phyloP scores from a whole-genome alignment of 768 basidiomycete genomes.

The Trametes villosa region DNA sequence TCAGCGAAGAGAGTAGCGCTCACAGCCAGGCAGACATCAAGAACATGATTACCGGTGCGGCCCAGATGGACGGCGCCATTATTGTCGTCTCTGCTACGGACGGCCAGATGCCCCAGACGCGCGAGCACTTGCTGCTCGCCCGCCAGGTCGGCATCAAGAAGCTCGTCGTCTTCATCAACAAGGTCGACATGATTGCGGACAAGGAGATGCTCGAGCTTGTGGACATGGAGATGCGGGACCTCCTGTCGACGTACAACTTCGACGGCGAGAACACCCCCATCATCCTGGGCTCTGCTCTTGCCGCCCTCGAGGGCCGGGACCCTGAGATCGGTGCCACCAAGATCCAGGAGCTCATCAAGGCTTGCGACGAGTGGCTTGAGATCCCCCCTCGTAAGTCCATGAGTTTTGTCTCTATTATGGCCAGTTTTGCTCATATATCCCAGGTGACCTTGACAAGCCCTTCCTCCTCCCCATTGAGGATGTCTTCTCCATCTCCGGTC shows the following conservation, averaged over 20 bases:
- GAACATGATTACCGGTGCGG: constrained; percentile 99
- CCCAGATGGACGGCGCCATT: constrained; percentile 96
- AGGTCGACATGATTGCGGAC: constrained; percentile 95
- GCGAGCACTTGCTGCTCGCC: constrained; percentile 96
- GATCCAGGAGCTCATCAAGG: constrained; percentile 78
- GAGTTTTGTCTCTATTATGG: background rate
- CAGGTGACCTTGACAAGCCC: constrained; percentile 96
- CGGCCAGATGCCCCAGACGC: constrained; percentile 99
- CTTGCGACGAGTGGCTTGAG: constrained; percentile 95
- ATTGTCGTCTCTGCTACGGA: constrained; percentile 98
- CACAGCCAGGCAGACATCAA: constrained; percentile 69
- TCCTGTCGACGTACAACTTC: constrained; percentile 89
- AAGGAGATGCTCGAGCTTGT: constrained; percentile 99
- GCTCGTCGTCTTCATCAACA: constrained; percentile 99
- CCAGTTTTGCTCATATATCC: background rate
- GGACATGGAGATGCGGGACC: constrained; percentile 99
- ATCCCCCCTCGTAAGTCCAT: constrained; percentile 77
- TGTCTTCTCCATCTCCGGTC: constrained; percentile 96
- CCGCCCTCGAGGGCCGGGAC: constrained; percentile 88
- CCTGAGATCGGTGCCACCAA: constrained; percentile 79
- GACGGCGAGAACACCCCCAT: constrained; percentile 99
- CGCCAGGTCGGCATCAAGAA: constrained; percentile 98
- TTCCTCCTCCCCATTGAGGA: constrained; percentile 97
- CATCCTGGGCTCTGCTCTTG: constrained; percentile 94
- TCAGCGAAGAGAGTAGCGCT: constrained; percentile 19